Evolutionary conservation across 345 rosid genomes (phyloP).

Genomic region (Euphorbia pulcherrima): DNA sequence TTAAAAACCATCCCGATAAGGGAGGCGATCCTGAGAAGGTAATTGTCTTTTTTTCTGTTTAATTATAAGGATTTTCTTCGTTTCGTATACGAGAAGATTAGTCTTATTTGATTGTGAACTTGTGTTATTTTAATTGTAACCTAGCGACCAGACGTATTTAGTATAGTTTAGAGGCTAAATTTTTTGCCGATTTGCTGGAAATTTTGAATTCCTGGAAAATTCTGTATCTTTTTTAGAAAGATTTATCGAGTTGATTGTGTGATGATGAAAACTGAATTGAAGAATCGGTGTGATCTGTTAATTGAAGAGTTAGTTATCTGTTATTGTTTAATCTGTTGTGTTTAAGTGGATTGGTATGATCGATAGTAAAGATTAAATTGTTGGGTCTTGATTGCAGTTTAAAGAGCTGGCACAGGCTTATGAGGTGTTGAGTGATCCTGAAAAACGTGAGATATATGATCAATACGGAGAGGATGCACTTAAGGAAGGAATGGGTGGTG

Average conservation of each 20-base stretch:
- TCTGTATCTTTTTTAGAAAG: background rate
- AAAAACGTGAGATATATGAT: slow-evolving; percentile 84
- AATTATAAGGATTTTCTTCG: background rate
- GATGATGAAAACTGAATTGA: background rate
- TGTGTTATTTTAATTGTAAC: too few relatives aligned
- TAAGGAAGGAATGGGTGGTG: slow-evolving; percentile 90
- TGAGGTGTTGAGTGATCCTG: slow-evolving; percentile 83
- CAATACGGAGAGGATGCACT: slow-evolving; percentile 91
- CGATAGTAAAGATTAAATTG: background rate
- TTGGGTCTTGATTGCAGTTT: slow-evolving; percentile 46
- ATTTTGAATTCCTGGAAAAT: background rate
- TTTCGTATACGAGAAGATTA: background rate
- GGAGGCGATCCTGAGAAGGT: slow-evolving; percentile 99
- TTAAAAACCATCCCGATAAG: slow-evolving; percentile 92
- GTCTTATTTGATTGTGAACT: background rate
- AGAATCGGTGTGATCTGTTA: background rate
- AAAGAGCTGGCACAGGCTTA: slow-evolving; percentile 90
- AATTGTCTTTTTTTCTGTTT: background rate
- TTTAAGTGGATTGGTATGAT: background rate
- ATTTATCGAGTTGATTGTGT: background rate
- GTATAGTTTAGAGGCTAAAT: too few relatives aligned
- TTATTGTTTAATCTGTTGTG: background rate
- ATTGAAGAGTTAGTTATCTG: background rate
- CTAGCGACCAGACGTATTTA: too few relatives aligned
- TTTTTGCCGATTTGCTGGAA: too few relatives aligned